Evolutionary conservation across 371 early-diverging fungal species (phyloP).

Genomic region (Mucor mucedo): DNA sequence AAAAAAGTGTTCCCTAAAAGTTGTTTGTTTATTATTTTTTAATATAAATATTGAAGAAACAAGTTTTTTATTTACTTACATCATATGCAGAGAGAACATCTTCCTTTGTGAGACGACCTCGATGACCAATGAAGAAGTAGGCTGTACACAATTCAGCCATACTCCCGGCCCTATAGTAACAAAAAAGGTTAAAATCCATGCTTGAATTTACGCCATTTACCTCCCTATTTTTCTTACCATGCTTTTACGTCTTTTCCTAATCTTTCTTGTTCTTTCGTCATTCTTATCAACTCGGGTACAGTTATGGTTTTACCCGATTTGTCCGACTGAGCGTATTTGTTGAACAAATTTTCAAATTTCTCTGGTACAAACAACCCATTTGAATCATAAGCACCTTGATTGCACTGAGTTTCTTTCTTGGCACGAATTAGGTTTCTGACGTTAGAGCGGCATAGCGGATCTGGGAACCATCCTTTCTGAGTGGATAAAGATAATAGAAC

Average conservation of each 20-base stretch:
- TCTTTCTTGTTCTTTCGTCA: slow-evolving; percentile 36
- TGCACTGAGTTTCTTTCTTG: slow-evolving; percentile 22
- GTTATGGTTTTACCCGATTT: slow-evolving; percentile 36
- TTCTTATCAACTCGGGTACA: slow-evolving; percentile 33
- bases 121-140: slow-evolving; percentile 46
- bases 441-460: slow-evolving; percentile 28
- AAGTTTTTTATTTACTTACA: slow-evolving; percentile 31
- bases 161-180: slow-evolving; percentile 23
- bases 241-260: slow-evolving; percentile 19
- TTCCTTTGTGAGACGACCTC: slow-evolving; percentile 31
- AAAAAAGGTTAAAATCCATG: not conserved
- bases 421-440: slow-evolving; percentile 10
- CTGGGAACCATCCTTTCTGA: slow-evolving; percentile 30
- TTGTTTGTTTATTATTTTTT: not conserved
- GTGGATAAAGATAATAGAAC: slow-evolving; percentile 29
- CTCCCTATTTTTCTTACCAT: slow-evolving; percentile 15
- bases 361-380: slow-evolving; percentile 38
- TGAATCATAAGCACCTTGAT: slow-evolving; percentile 29
- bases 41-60: not conserved
- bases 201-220: not conserved
- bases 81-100: slow-evolving; percentile 44
- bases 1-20: slow-evolving; percentile 29
- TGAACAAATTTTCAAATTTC: slow-evolving; percentile 36
- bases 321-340: slow-evolving; percentile 40
- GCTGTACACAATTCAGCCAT: slow-evolving; percentile 34